phyloP scores from a whole-genome alignment of 2,329 filamentous ascomycete species.

The Alternaria hordeiaustralica region DNA sequence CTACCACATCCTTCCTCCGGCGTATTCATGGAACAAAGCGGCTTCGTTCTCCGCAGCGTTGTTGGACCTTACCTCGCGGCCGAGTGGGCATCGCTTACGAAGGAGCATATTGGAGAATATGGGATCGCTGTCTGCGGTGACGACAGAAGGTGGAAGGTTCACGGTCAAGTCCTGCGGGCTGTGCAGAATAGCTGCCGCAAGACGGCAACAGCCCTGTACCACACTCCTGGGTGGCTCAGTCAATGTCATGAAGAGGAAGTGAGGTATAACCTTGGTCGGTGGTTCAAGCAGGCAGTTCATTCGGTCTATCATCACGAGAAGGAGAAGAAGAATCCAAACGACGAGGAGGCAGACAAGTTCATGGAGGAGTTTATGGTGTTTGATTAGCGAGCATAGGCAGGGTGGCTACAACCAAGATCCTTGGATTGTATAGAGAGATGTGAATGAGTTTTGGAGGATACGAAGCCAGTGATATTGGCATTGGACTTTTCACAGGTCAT shows the following conservation, averaged over 20 bases:
- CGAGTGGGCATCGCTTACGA: constrained; percentile 1
- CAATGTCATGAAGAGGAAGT: background rate
- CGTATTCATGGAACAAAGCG: background rate
- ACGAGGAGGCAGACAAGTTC: background rate
- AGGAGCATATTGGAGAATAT: background rate
- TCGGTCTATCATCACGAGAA: background rate
- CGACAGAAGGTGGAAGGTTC: background rate
- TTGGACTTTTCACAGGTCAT: background rate
- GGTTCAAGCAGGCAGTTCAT: background rate
- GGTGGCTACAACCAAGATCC: background rate
- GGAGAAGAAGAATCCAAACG: background rate
- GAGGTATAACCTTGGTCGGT: background rate
- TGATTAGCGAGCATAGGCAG: background rate
- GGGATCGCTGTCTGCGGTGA: background rate
- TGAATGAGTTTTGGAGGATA: background rate
- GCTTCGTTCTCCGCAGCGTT: background rate
- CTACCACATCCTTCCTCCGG: background rate
- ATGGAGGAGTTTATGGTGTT: constrained; percentile 10
- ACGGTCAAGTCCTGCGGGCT: background rate
- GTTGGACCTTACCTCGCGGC: background rate
- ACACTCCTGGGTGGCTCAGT: background rate
- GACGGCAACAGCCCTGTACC: background rate
- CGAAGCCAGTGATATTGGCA: background rate
- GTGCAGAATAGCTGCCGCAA: background rate
- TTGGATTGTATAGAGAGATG: background rate